Conservation (phyloP, 1,284 basidiomycete species). For the Microbotryum saponariae region DNA sequence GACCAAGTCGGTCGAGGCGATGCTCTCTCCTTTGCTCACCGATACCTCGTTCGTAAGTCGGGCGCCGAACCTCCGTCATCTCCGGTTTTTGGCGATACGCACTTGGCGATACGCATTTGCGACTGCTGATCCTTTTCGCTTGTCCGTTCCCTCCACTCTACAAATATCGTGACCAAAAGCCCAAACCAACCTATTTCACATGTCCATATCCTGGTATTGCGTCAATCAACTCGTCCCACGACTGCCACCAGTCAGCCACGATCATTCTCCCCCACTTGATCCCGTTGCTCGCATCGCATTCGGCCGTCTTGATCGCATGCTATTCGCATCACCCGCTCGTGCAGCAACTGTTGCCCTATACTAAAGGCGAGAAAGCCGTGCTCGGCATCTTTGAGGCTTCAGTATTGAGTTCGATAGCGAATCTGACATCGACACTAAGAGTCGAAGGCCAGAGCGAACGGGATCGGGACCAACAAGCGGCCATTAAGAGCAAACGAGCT, state of each 20-base stretch:
- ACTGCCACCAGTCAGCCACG: conserved; percentile 43
- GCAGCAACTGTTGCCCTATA: conserved; percentile 41
- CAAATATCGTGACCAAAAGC: neutral
- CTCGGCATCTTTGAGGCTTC: conserved; percentile 50
- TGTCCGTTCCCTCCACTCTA: conserved; percentile 19
- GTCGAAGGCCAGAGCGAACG: too few relatives aligned
- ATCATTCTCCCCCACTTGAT: conserved; percentile 30
- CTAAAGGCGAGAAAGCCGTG: conserved; percentile 37
- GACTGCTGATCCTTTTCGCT: neutral
- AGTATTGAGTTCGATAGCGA: conserved; percentile 39
- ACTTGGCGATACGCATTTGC: too few relatives aligned
- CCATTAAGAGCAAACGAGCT: conserved; percentile 1
- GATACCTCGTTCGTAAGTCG: conserved; percentile 6
- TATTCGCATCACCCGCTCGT: conserved; percentile 51
- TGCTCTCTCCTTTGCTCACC: neutral
- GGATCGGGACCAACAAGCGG: neutral
- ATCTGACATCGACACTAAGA: conserved; percentile 18
- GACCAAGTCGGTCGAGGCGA: conserved; percentile 36
- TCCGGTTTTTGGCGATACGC: too few relatives aligned
- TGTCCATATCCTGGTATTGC: conserved; percentile 42
- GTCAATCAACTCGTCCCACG: conserved; percentile 46
- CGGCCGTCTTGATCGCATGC: conserved; percentile 49
- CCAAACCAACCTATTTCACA: conserved; percentile 42
- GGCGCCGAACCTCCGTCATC: neutral
- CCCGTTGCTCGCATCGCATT: conserved; percentile 31